These are phyloP conservation scores for Sarcocystis neurona DNA, from an alignment of 169 alveolate genomes.

Conservation along the genomic window DNA sequence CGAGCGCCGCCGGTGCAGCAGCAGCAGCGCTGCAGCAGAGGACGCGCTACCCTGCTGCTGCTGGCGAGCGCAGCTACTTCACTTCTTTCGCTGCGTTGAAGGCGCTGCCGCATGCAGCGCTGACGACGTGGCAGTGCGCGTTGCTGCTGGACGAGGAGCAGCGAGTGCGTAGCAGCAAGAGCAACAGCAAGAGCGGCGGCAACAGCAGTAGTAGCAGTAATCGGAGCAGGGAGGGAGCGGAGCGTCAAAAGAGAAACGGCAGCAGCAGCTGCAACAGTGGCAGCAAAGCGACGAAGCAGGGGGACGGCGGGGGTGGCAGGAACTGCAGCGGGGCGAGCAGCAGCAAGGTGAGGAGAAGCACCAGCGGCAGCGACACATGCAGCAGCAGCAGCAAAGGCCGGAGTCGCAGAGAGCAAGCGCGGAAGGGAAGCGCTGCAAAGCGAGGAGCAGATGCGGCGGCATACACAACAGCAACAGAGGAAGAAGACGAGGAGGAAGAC, in stretches of 20 bases:
- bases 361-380: constrained; percentile 34
- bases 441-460: neutral
- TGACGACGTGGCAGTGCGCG: too few species aligned
- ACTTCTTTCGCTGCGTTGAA: too few species aligned
- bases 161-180: neutral
- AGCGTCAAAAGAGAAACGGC: neutral
- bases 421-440: neutral
- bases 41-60: too few species aligned
- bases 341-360: neutral
- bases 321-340: too few species aligned
- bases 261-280: neutral
- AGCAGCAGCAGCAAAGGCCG: constrained; percentile 39
- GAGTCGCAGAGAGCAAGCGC: too few species aligned
- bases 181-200: too few species aligned
- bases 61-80: too few species aligned
- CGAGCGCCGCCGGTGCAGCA: constrained; percentile 11
- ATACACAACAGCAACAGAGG: neutral
- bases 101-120: too few species aligned
- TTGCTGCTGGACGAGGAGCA: too few species aligned
- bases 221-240: neutral
- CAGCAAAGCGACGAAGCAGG: neutral
- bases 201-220: too few species aligned
- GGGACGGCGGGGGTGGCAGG: too few species aligned
- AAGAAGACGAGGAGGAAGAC: neutral
- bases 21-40: neutral